Evolutionary conservation across 2,329 filamentous ascomycete genomes (phyloP), one percentile per base, ranked within the genome.

Genomic region (Penicillium sp.): DNA sequence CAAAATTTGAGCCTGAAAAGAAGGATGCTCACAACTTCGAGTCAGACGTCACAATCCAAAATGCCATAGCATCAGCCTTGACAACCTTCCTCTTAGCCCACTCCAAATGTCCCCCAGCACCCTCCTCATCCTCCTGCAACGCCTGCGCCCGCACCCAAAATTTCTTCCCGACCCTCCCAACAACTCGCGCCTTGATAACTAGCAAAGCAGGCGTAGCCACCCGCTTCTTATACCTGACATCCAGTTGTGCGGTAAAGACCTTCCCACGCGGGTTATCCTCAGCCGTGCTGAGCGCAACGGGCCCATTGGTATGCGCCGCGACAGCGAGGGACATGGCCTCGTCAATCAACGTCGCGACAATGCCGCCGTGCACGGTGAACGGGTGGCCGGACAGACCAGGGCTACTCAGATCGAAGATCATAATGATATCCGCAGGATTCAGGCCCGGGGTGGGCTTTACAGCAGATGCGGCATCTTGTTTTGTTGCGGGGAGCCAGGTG

Each of bases 291-390:
- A 40, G 8, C 5, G 26, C 20, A 18, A 31, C 40, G 4, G 53
- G 59, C 55, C 39, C 51, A 39, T n/a, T 61, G 10, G 66, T 58
- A 61, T 73, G 71, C 26, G 69, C 57, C 52, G 70, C 68, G 29
- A 76, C 68, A 13, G 71, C 70, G 14, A 76, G 57, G 2, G 74
- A 76, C 74, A 78, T 77, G 24, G 73, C 69, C 63, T 79, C 77
- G 54, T 79, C 77, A 24, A 79, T 68, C 22, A 77, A 55, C 5
- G 74, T 74, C 29, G 74, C 72, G 13, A 75, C 60, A 34, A 77
- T 62, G 16, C 76, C 76, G 4, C 76, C 76, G 49, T 78, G 76
- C 20, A 70, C 72, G 1, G 71, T 72, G 5, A 58, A 55, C 1
- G 75, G 72, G 57, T 78, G 74, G 3, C 76, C 75, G 24, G 69